Conservation (phyloP, 148 eudicot genomes). For the Cornus florida region DNA sequence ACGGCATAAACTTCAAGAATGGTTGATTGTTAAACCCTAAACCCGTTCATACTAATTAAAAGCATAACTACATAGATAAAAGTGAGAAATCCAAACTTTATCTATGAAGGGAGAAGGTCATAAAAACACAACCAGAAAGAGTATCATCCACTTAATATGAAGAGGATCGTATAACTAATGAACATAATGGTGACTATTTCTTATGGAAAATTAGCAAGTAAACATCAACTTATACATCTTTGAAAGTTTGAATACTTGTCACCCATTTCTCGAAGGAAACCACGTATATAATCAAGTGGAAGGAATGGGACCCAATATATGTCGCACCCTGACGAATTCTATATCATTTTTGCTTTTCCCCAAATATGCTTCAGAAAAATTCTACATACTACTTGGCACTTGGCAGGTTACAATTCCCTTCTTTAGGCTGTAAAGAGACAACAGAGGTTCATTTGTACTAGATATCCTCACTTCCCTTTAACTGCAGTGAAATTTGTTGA, state of each 20-base stretch:
- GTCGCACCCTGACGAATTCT: not conserved
- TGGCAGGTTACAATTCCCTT: not conserved
- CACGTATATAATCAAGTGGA: too few species aligned
- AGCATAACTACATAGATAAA: not conserved
- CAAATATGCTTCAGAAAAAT: too few species aligned
- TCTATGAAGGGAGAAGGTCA: not conserved
- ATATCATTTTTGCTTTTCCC: not conserved
- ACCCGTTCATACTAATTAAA: not conserved
- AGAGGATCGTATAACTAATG: not conserved
- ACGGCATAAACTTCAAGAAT: too few species aligned
- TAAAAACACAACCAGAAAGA: not conserved
- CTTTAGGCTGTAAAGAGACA: not conserved
- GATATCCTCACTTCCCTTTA: not conserved
- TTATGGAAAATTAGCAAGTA: too few species aligned
- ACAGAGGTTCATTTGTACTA: not conserved
- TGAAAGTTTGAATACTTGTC: too few species aligned
- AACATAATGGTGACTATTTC: not conserved
- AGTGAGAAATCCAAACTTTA: not conserved
- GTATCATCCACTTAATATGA: not conserved
- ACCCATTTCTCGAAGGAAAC: too few species aligned
- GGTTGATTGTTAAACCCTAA: too few species aligned
- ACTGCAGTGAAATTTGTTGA: not conserved
- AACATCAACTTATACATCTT: too few species aligned
- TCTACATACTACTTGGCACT: not conserved
- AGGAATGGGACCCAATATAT: too few species aligned